Percentiles rank a stretch among this genome's conserved stretches.
These are phyloP conservation scores for Schizochytrium sp. DNA, from an alignment of 108 stramenopile genomes.

Conservation along the genomic window DNA sequence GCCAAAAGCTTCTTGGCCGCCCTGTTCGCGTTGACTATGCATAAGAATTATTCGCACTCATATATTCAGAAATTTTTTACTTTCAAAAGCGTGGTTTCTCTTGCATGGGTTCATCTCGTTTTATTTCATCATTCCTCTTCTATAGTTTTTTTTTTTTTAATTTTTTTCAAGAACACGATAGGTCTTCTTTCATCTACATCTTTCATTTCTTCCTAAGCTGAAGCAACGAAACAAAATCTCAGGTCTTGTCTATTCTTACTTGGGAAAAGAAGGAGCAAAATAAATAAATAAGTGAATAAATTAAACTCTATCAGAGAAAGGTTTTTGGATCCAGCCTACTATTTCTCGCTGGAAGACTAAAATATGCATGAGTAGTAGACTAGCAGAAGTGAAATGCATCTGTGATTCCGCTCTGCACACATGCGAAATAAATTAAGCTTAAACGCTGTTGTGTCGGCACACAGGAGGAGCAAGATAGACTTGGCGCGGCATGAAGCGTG, in stretches of 20 bases:
- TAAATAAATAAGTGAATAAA: not conserved
- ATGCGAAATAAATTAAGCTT: not conserved
- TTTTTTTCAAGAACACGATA: not conserved
- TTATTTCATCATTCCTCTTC: not conserved
- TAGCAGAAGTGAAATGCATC: too few species aligned
- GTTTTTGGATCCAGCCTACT: too few species aligned
- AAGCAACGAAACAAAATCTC: too few species aligned
- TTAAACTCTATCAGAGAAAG: too few species aligned
- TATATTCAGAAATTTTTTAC: too few species aligned
- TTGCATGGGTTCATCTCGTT: too few species aligned
- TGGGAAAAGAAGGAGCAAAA: not conserved
- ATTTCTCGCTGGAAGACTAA: too few species aligned
- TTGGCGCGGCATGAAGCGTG: slow-evolving; percentile 33
- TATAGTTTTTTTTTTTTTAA: not conserved
- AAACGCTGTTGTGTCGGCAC: slow-evolving; percentile 35
- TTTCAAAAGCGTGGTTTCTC: too few species aligned
- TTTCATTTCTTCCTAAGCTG: not conserved
- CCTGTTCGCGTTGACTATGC: slow-evolving; percentile 60
- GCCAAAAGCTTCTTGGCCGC: slow-evolving; percentile 29
- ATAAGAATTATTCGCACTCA: not conserved
- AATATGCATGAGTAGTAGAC: too few species aligned
- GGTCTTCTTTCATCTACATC: not conserved
- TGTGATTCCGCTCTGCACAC: too few species aligned
- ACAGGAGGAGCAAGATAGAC: not conserved
- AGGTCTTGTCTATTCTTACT: not conserved